Conservation (phyloP, 1,284 basidiomycete genomes). For the Paramarasmius palmivorus region DNA sequence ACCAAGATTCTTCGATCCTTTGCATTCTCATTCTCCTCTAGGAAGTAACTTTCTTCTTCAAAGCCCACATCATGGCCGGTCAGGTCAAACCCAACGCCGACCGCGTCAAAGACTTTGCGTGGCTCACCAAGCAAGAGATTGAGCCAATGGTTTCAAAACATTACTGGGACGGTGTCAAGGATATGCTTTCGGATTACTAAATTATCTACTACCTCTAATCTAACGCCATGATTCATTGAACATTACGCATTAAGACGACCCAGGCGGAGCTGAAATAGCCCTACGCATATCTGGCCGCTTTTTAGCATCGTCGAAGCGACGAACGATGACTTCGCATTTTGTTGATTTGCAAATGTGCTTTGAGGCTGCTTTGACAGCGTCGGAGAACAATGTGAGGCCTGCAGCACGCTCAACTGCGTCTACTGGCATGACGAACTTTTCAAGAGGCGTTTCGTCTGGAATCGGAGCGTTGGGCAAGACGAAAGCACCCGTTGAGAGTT, state of each 20-base stretch:
- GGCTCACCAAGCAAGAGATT: constrained; percentile 90
- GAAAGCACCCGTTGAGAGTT: constrained; percentile 90
- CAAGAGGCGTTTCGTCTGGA: constrained; percentile 78
- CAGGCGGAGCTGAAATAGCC: constrained; percentile 56
- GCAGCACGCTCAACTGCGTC: constrained; percentile 92
- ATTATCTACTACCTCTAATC: constrained; percentile 6
- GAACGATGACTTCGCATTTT: constrained; percentile 83
- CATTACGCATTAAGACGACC: neutral
- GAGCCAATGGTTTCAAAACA: constrained; percentile 57
- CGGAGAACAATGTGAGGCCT: constrained; percentile 88
- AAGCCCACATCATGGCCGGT: constrained; percentile 81
- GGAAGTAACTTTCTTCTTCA: constrained; percentile 74
- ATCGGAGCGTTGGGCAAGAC: constrained; percentile 91
- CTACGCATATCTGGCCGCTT: constrained; percentile 62
- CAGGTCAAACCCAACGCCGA: constrained; percentile 60
- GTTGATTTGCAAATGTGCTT: constrained; percentile 88
- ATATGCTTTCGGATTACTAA: constrained; percentile 77
- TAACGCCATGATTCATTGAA: neutral
- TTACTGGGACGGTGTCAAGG: constrained; percentile 79
- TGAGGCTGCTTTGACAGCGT: constrained; percentile 76
- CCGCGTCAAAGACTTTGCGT: constrained; percentile 75
- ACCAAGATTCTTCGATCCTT: neutral
- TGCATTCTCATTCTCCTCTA: constrained; percentile 22
- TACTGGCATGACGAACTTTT: constrained; percentile 85
- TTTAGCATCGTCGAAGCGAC: constrained; percentile 86